Evolutionary conservation across 225 moss, liverwort and hornwort species (phyloP), one percentile per base, ranked within the genome.

Genomic region (Marchantia polymorpha): DNA sequence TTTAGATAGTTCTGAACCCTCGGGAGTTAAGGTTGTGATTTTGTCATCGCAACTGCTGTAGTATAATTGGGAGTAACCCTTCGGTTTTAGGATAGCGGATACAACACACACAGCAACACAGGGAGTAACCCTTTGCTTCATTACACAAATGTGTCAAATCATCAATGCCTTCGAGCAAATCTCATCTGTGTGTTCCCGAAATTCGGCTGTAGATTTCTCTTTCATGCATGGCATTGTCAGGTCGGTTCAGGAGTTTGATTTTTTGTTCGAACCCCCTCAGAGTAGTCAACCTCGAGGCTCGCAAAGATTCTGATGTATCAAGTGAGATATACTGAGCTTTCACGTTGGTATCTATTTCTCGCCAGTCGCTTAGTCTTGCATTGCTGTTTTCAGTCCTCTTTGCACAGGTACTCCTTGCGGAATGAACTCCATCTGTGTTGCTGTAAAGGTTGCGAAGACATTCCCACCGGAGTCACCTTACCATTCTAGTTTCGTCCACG

Each of bases 41-140:
- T 65, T 29, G 15, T 60, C 60, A 64, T 29, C 29, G 27, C 29
- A 65, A 65, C 65, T 65, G 65, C 29, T 65, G 29, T 65, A 65
- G 65, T 12, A 65, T 27, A 65, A 12, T n/a, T 65, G 27, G 27
- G 65, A 65, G 65, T 29, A 26, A 65, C 65, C 65, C 65, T 65
- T 27, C 29, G 27, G 1, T 65, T 39, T 39, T 65, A 27, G 12
- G 65, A 65, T 27, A 12, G 27, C 17, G 65, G 12, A 29, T 58
- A 58, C n/a, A n/a, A n/a, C n/a, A n/a, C n/a, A n/a, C n/a, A n/a
- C 17, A 58, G 58, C 58, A 29, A 25, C 26, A 65, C 65, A 65
- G 65, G 65, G 65, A 65, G 65, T 29, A 65, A 64, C 64, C 64
- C 64, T 64, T 39, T 64, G 23, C 65, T 65, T 29, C 65, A 65